These are phyloP conservation scores for Leishmania amazonensis DNA, from an alignment of 208 protist species.

Conservation along the genomic window DNA sequence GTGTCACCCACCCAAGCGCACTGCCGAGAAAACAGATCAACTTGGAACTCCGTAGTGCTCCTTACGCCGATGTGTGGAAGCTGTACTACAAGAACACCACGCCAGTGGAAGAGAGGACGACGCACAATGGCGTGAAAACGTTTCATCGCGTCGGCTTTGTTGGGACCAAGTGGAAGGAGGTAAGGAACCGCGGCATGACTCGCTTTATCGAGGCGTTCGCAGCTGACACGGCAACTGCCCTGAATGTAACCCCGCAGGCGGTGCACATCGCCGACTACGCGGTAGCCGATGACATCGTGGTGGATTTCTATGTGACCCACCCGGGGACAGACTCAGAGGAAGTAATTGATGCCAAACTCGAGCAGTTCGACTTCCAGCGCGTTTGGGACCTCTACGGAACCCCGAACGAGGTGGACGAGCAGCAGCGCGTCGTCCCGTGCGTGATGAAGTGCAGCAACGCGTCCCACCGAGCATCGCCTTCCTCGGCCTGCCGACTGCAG, in stretches of 20 bases:
- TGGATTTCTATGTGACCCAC: slow-evolving; percentile 66
- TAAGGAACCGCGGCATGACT: slow-evolving; percentile 38
- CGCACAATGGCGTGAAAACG: slow-evolving; percentile 28
- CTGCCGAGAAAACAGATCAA: slow-evolving; percentile 53
- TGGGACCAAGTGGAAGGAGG: slow-evolving; percentile 48
- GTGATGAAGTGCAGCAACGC: slow-evolving; percentile 43
- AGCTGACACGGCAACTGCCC: slow-evolving; percentile 47
- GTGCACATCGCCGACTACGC: slow-evolving; percentile 50
- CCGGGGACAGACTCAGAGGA: slow-evolving; percentile 24
- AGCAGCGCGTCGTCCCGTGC: slow-evolving; percentile 22
- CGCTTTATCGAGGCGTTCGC: slow-evolving; percentile 49
- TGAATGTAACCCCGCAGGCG: slow-evolving; percentile 30
- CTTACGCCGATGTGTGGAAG: slow-evolving; percentile 59
- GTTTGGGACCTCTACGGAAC: slow-evolving; percentile 64
- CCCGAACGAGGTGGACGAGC: slow-evolving; percentile 30
- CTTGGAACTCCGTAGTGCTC: slow-evolving; percentile 41
- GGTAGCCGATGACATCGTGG: slow-evolving; percentile 50
- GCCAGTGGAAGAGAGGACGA: not conserved
- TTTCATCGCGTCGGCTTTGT: slow-evolving; percentile 80
- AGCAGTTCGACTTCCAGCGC: slow-evolving; percentile 37
- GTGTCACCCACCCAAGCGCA: slow-evolving; percentile 37
- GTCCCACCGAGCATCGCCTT: slow-evolving; percentile 18
- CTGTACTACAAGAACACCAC: slow-evolving; percentile 49
- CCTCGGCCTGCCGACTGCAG: slow-evolving; percentile 8
- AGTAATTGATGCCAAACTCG: slow-evolving; percentile 44